Conservation (phyloP, 2,329 filamentous ascomycete species). For the Penicillium sp. region DNA sequence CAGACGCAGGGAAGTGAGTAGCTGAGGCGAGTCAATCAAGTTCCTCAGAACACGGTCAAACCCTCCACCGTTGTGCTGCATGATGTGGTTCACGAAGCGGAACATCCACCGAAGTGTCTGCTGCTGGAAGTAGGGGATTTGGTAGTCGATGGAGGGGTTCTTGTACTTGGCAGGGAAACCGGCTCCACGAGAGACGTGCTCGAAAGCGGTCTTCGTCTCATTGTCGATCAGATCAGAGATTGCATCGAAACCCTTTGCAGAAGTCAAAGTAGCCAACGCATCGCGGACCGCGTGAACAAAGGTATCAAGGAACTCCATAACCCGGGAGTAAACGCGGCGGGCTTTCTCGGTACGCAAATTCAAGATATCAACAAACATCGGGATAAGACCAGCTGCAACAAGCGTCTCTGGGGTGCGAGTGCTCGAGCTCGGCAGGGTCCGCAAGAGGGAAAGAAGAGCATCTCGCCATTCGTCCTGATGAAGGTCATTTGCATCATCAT, state of each 20-base stretch:
- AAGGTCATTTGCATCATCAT: slow-evolving; percentile 58
- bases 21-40: slow-evolving; percentile 84
- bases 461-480: slow-evolving; percentile 85
- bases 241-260: slow-evolving; percentile 80
- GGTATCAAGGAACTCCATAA: slow-evolving; percentile 83
- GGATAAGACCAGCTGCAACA: slow-evolving; percentile 83
- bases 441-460: slow-evolving; percentile 80
- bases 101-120: slow-evolving; percentile 90
- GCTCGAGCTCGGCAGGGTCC: slow-evolving; percentile 70
- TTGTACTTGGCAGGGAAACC: slow-evolving; percentile 71
- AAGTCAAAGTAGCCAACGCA: slow-evolving; percentile 79
- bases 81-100: slow-evolving; percentile 95
- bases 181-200: slow-evolving; percentile 63
- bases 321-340: slow-evolving; percentile 76
- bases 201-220: slow-evolving; percentile 69
- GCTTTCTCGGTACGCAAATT: slow-evolving; percentile 78
- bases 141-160: slow-evolving; percentile 85
- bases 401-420: slow-evolving; percentile 77
- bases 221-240: slow-evolving; percentile 82
- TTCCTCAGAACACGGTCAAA: slow-evolving; percentile 90
- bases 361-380: slow-evolving; percentile 84
- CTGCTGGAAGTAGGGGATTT: slow-evolving; percentile 89
- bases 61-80: slow-evolving; percentile 76
- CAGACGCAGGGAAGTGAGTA: slow-evolving; percentile 73
- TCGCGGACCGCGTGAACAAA: slow-evolving; percentile 82